A percentile compares a stretch with the other conserved stretches of the same genome.
Evolutionary conservation across 2,329 filamentous ascomycete genomes (phyloP).

Genomic region (Aureobasidium sp.): DNA sequence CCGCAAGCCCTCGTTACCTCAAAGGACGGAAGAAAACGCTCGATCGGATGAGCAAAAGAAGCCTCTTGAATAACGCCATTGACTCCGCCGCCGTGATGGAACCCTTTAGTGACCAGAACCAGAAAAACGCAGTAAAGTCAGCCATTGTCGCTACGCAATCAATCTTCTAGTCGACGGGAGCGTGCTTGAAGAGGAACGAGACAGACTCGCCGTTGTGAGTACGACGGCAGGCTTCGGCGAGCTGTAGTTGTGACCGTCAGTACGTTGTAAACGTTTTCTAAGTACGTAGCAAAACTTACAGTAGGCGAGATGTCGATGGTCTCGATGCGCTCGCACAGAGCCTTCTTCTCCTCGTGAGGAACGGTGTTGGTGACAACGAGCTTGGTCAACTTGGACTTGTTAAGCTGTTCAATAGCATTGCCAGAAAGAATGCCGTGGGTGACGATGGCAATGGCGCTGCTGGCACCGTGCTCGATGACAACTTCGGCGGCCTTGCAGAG

Average conservation of each 20-base stretch:
- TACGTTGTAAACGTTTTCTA: neutral
- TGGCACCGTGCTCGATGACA: conserved; percentile 76
- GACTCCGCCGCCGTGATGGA: neutral
- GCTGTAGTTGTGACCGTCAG: conserved; percentile 22
- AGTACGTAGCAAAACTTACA: conserved; percentile 27
- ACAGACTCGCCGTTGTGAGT: conserved; percentile 63
- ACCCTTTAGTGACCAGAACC: neutral
- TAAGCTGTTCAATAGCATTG: conserved; percentile 78
- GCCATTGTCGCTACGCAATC: neutral
- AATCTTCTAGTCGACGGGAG: conserved; percentile 36
- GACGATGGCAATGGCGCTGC: conserved; percentile 86
- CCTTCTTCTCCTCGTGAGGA: conserved; percentile 70
- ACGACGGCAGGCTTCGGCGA: conserved; percentile 61
- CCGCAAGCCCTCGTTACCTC: neutral
- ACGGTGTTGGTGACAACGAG: conserved; percentile 90
- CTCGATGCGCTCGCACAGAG: conserved; percentile 68
- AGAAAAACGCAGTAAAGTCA: neutral
- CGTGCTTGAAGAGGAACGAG: conserved; percentile 61
- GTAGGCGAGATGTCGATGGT: conserved; percentile 90
- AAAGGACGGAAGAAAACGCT: neutral
- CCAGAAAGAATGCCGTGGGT: conserved; percentile 89
- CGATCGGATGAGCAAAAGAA: neutral
- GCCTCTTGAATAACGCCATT: neutral
- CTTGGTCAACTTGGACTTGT: conserved; percentile 65
- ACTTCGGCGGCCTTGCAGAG: conserved; percentile 82